Conservation (phyloP, 768 basidiomycete species). For the Clitopilus hobsonii region DNA sequence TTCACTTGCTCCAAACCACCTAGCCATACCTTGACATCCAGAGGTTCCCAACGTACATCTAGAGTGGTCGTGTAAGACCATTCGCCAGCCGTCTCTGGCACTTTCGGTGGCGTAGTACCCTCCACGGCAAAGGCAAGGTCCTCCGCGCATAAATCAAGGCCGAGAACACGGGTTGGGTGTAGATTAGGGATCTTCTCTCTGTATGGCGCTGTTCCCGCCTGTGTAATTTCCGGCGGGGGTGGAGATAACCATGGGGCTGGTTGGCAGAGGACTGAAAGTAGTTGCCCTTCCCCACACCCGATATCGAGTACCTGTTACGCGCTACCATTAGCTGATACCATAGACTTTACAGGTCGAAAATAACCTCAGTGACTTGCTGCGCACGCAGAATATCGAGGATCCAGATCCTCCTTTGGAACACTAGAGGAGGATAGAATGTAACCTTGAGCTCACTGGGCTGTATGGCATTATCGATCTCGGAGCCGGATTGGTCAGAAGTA, state of each 20-base stretch:
- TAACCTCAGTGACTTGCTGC: conserved; percentile 46
- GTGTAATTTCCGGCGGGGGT: conserved; percentile 25
- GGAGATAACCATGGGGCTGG: conserved; percentile 67
- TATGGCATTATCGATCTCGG: conserved; percentile 5
- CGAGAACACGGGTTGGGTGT: conserved; percentile 52
- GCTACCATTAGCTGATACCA: not conserved
- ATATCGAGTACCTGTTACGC: conserved; percentile 72
- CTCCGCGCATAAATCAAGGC: conserved; percentile 57
- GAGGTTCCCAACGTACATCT: conserved; percentile 60
- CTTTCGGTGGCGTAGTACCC: conserved; percentile 37
- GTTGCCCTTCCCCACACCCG: conserved; percentile 79
- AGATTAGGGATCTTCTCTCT: conserved; percentile 54
- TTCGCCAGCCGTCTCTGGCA: conserved; percentile 15
- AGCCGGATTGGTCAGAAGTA: not conserved
- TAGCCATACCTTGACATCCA: conserved; percentile 65
- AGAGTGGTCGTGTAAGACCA: conserved; percentile 21
- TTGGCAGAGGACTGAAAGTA: conserved; percentile 65
- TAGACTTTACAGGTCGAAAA: conserved; percentile 1
- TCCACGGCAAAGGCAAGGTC: conserved; percentile 54
- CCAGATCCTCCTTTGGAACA: conserved; percentile 69
- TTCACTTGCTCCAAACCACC: conserved; percentile 71
- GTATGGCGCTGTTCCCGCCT: conserved; percentile 7
- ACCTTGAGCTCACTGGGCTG: conserved; percentile 41
- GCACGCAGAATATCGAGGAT: conserved; percentile 57
- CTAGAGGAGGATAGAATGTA: conserved; percentile 63